Evolutionary conservation across 768 basidiomycete genomes (phyloP).

Genomic region (Lepiota venenata): DNA sequence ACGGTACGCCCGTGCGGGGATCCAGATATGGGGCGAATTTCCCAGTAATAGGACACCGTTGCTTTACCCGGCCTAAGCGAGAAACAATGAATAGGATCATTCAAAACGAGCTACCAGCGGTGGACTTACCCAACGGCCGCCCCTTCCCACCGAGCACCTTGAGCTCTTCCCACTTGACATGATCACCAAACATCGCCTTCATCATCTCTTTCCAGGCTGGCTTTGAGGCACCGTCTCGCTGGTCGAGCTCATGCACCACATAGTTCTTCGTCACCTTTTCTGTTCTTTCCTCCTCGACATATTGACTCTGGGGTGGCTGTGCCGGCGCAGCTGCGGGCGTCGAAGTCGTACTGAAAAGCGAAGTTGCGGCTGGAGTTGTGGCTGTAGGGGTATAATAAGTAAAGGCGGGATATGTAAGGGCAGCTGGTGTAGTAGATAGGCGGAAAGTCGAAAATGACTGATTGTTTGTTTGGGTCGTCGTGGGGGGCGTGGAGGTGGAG

Average conservation of each 20-base stretch:
- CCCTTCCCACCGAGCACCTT: conserved; percentile 61
- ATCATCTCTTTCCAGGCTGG: conserved; percentile 73
- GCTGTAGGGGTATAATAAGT: conserved; percentile 10
- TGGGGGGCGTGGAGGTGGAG: background rate
- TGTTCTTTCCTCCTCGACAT: conserved; percentile 23
- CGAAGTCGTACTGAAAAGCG: conserved; percentile 2
- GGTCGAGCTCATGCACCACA: conserved; percentile 60
- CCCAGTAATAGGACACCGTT: conserved; percentile 78
- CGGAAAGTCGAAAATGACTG: conserved; percentile 9
- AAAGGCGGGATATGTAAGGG: conserved; percentile 6
- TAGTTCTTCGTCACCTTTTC: conserved; percentile 67
- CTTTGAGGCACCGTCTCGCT: conserved; percentile 41
- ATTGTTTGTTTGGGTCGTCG: background rate
- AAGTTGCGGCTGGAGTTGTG: background rate
- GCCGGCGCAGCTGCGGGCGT: conserved; percentile 10
- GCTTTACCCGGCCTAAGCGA: conserved; percentile 56
- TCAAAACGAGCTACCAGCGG: background rate
- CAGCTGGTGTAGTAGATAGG: conserved; percentile 1
- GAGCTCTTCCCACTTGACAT: conserved; percentile 76
- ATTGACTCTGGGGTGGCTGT: conserved; percentile 22
- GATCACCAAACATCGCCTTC: conserved; percentile 80
- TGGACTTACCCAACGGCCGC: conserved; percentile 56
- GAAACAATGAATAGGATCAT: conserved; percentile 1
- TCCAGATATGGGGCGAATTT: conserved; percentile 74
- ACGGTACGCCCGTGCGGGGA: conserved; percentile 78